A percentile compares a stretch with the other conserved stretches of the same genome.
These are phyloP conservation scores for Carex pumila DNA, from an alignment of 176 grass and related monocot species.

Conservation along the genomic window DNA sequence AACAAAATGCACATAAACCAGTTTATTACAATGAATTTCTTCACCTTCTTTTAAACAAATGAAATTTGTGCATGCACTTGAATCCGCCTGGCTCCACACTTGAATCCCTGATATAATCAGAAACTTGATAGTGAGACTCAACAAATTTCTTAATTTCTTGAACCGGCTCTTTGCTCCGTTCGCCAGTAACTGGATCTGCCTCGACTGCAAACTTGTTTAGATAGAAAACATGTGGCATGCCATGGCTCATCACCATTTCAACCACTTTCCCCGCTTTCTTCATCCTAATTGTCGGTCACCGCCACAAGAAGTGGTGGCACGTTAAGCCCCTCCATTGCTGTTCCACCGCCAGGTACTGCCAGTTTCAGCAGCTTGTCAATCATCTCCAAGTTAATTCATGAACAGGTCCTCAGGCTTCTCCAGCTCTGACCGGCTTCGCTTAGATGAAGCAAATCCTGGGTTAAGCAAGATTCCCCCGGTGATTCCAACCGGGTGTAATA, in stretches of 20 bases:
- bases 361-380: slow-evolving; percentile 29
- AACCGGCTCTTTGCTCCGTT: slow-evolving; percentile 13
- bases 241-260: slow-evolving; percentile 5
- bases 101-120: background rate
- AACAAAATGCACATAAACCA: background rate
- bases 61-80: background rate
- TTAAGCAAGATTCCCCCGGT: slow-evolving; percentile 27
- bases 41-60: background rate
- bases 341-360: slow-evolving; percentile 21
- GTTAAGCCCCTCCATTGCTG: background rate
- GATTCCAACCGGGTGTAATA: slow-evolving; percentile 17
- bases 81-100: background rate
- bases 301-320: slow-evolving; percentile 29
- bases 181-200: slow-evolving; percentile 9
- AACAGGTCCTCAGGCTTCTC: slow-evolving; percentile 25
- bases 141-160: slow-evolving; percentile 22
- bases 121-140: background rate
- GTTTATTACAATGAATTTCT: background rate
- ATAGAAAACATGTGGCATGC: slow-evolving; percentile 30
- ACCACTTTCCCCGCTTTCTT: slow-evolving; percentile 25
- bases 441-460: slow-evolving; percentile 20
- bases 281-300: slow-evolving; percentile 27
- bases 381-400: slow-evolving; percentile 22
- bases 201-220: slow-evolving; percentile 33
- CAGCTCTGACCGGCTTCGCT: slow-evolving; percentile 34